Conservation (phyloP, 495 filamentous ascomycete species). For the Recurvomyces mirabilis region DNA sequence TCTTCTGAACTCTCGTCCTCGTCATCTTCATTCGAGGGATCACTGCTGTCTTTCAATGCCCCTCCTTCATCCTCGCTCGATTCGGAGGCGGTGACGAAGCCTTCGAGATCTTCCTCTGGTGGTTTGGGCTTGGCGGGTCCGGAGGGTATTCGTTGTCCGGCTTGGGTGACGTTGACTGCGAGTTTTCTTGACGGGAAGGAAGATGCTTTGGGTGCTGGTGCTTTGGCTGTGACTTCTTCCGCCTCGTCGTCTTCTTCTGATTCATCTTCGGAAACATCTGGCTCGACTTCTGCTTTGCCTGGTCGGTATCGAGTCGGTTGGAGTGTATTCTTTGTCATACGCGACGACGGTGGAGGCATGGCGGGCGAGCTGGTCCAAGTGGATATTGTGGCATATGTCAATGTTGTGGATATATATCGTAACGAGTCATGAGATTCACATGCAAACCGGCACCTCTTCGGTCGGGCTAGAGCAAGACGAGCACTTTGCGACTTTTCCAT, state of each 20-base stretch:
- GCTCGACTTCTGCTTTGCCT: conserved; percentile 66
- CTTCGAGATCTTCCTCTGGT: conserved; percentile 37
- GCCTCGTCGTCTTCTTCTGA: conserved; percentile 47
- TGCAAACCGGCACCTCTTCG: no score
- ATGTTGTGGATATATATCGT: no score
- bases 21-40: conserved; percentile 8
- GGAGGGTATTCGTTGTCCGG: conserved; percentile 49
- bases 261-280: conserved; percentile 52
- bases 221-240: conserved; percentile 28
- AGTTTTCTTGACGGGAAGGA: conserved; percentile 43
- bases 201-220: conserved; percentile 46
- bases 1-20: conserved; percentile 17
- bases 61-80: conserved; percentile 16
- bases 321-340: conserved; percentile 89
- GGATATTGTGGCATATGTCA: no score
- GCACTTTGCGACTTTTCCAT: no score
- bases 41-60: conserved; percentile 4
- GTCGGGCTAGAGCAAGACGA: no score
- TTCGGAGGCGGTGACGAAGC: conserved; percentile 30
- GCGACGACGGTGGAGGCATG: conserved; percentile 63
- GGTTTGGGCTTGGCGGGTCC: conserved; percentile 34
- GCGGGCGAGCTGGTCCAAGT: no score
- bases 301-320: conserved; percentile 74
- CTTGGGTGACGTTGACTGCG: conserved; percentile 49
- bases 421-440: no score